Base-by-base conservation (phyloP, 2,329 filamentous ascomycete genomes). In the Anisogramma anomala region DNA sequence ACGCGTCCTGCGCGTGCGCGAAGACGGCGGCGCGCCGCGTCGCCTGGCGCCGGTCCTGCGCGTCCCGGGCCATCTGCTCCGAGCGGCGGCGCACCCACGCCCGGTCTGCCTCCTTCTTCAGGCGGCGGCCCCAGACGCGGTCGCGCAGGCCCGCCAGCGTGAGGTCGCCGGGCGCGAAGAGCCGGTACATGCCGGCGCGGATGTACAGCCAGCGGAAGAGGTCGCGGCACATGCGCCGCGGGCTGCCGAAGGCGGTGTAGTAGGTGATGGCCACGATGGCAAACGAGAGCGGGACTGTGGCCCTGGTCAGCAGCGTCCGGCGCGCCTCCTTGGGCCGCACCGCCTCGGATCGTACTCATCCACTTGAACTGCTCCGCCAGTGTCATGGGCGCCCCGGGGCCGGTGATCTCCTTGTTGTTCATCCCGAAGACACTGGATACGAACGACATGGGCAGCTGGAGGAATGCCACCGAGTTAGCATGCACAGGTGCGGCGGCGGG, bases 351-450 rank as follows among this genome's bases (percentile, higher is more conserved):
- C 45, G 7, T 33, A 48, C 45, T 37, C 42, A 48, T 46, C 39
- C 38, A 45, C 26, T 46, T 46, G 41, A 46, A 46, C 3, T 46
- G 44, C 11, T 46, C 41, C 7, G 36, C 31, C 13, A 47, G 8
- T 3, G 45, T 33, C 45, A 48, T 48, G 14, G 42, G 42, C 2
- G 39, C 40, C 15, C 26, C 35, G n/a, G 26, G 38, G 1, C 43
- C 43, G 9, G 39, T 32, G 10, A 46, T 46, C 30, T 51, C 41
- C 49, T 66, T 42, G 22, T 41, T 42, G 40, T 64, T 63, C 61
- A 65, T 64, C 0, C 61, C 62, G 25, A 65, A 65, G 2, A 64
- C 47, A 13, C 55, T 57, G 0, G 61, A 54, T 38, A 63, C 55
- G 49, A 64, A 65, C 0, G 59, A 59, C 4, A 65, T 49, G 1